These are phyloP conservation scores for Mycena indigotica DNA, from an alignment of 768 basidiomycete species.

Conservation along the genomic window DNA sequence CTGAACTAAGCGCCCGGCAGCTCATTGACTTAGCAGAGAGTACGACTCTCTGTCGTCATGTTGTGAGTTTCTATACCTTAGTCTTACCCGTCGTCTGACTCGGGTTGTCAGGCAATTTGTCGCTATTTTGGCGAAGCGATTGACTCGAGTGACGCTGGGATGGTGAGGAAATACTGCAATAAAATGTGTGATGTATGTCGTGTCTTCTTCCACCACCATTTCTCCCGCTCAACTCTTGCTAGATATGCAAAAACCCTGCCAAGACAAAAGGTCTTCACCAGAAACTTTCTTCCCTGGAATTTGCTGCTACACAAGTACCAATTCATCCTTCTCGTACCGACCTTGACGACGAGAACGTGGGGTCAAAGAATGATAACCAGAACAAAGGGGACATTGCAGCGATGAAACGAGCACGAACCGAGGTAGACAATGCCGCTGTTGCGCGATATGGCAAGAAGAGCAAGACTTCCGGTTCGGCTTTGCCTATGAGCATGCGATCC, in stretches of 20 bases:
- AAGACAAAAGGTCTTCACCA: constrained; percentile 54
- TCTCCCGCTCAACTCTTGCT: not conserved
- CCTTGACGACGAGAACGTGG: constrained; percentile 25
- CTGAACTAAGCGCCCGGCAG: constrained; percentile 22
- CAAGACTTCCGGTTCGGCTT: not conserved
- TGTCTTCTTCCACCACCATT: not conserved
- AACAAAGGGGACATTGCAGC: not conserved
- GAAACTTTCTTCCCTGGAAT: constrained; percentile 48
- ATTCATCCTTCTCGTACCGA: constrained; percentile 3
- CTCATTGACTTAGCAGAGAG: constrained; percentile 59
- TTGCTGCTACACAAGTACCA: constrained; percentile 28
- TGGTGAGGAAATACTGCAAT: constrained; percentile 59
- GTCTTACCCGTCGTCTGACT: not conserved
- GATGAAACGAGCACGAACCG: not conserved
- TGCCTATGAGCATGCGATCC: not conserved
- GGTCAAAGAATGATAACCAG: not conserved
- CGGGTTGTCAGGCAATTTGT: constrained; percentile 60
- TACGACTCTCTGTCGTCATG: constrained; percentile 63
- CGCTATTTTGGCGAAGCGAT: constrained; percentile 79
- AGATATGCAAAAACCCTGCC: constrained; percentile 82
- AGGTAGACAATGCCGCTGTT: not conserved
- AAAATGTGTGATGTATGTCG: constrained; percentile 78
- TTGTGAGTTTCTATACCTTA: constrained; percentile 46
- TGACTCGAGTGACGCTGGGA: constrained; percentile 45
- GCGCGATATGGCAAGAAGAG: not conserved